Conservation (phyloP, 139 green algal species). For the Picochlorum sp. region DNA sequence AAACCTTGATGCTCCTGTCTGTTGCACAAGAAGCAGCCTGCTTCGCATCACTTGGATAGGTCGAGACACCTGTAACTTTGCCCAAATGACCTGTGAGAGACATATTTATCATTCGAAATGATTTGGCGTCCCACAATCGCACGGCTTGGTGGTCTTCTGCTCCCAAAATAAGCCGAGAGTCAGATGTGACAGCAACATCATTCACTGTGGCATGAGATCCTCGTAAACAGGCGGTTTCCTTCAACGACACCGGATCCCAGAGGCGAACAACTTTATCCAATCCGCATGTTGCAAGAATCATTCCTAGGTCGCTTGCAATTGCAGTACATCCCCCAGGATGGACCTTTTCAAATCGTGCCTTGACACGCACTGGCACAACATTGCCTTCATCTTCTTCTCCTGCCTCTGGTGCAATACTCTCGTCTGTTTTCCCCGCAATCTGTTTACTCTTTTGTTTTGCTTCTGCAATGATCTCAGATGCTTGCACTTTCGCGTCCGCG, state of each 20-base stretch:
- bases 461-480: constrained; percentile 6
- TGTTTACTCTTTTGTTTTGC: not conserved
- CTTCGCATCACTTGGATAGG: constrained; percentile 37
- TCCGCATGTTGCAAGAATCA: constrained; percentile 51
- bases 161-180: constrained; percentile 41
- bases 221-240: constrained; percentile 13
- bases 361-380: not conserved
- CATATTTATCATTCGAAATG: constrained; percentile 30
- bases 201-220: constrained; percentile 38
- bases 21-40: constrained; percentile 39
- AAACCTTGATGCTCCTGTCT: constrained; percentile 49
- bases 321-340: constrained; percentile 48
- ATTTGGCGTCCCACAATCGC: constrained; percentile 46
- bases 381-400: not conserved
- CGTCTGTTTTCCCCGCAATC: not conserved
- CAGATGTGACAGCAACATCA: constrained; percentile 45
- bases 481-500: constrained; percentile 6
- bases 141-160: constrained; percentile 55
- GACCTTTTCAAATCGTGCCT: constrained; percentile 6
- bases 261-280: constrained; percentile 51
- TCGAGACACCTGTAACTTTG: constrained; percentile 45
- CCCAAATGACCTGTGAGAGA: constrained; percentile 66
- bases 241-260: constrained; percentile 42
- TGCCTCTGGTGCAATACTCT: not conserved
- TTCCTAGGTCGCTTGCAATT: constrained; percentile 41